phyloP scores from a whole-genome alignment of 2,329 filamentous ascomycete genomes.

The Paraphoma chrysanthemicola region DNA sequence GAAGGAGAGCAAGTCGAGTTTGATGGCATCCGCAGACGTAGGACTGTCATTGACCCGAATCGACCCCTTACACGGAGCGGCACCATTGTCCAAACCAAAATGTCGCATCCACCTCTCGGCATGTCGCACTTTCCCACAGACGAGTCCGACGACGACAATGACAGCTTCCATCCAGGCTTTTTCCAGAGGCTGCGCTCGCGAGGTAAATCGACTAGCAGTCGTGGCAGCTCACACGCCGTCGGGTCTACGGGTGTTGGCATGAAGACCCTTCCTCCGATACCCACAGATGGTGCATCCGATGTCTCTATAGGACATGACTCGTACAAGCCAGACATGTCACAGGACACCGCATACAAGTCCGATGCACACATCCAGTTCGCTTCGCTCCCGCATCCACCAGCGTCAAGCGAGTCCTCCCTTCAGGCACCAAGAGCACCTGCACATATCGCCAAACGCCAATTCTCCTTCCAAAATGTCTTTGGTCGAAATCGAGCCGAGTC shows the following conservation, averaged over 20 bases:
- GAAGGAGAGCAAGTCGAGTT: conserved; percentile 87
- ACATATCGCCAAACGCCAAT: conserved; percentile 72
- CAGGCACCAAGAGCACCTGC: conserved; percentile 66
- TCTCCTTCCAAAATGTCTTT: conserved; percentile 92
- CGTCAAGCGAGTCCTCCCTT: conserved; percentile 48
- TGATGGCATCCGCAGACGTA: conserved; percentile 84
- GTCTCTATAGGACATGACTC: conserved; percentile 50
- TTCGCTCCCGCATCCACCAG: conserved; percentile 36
- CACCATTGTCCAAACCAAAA: conserved; percentile 56
- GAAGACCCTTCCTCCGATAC: conserved; percentile 27
- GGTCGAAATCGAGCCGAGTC: conserved; percentile 53
- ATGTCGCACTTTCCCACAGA: conserved; percentile 84
- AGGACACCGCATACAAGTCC: conserved; percentile 57
- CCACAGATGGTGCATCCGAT: conserved; percentile 32
- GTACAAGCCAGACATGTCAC: conserved; percentile 54
- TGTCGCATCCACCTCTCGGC: conserved; percentile 77
- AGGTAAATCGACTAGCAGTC: conserved; percentile 43
- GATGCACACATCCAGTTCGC: conserved; percentile 53
- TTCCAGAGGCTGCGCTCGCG: conserved; percentile 46
- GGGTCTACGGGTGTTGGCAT: conserved; percentile 26
- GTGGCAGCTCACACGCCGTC: conserved; percentile 19
- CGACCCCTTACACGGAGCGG: conserved; percentile 31
- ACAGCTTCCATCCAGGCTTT: conserved; percentile 57
- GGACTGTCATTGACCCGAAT: conserved; percentile 60
- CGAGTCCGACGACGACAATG: conserved; percentile 52